A percentile compares a stretch with the other conserved stretches of the same genome.
Conservation (phyloP, 192 early-diverging fungal genomes). For the Chytriomyces confervae region DNA sequence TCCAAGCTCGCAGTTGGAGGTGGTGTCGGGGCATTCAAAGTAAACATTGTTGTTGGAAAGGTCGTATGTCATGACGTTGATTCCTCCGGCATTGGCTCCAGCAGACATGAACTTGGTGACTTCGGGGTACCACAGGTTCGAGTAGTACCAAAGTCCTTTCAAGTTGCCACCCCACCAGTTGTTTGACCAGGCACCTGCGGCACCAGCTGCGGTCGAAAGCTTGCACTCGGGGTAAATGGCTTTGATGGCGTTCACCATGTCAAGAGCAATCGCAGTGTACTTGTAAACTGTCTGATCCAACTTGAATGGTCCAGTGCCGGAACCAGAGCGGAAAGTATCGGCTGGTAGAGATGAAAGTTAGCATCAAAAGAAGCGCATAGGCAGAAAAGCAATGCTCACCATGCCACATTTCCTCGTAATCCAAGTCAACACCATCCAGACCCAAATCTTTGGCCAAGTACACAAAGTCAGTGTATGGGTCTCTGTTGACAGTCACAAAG, state of each 20-base stretch:
- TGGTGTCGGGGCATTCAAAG: constrained; percentile 10
- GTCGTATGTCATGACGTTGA: constrained; percentile 28
- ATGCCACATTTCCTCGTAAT: constrained; percentile 31
- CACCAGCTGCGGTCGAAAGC: constrained; percentile 19
- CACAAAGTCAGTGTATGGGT: constrained; percentile 14
- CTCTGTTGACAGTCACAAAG: background rate
- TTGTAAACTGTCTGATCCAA: background rate
- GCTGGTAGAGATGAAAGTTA: background rate
- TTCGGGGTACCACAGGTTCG: constrained; percentile 15
- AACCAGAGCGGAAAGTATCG: constrained; percentile 13
- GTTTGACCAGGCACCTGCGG: constrained; percentile 10
- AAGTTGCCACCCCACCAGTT: constrained; percentile 29
- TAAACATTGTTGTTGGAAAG: constrained; percentile 14
- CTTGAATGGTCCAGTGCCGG: constrained; percentile 7
- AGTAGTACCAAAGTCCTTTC: constrained; percentile 4
- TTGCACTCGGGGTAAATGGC: constrained; percentile 46
- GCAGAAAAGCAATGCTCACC: background rate
- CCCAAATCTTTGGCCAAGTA: constrained; percentile 27
- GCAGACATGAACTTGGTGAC: constrained; percentile 9
- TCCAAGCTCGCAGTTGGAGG: background rate
- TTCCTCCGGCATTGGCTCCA: constrained; percentile 19
- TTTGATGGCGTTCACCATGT: constrained; percentile 68
- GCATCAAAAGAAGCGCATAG: background rate
- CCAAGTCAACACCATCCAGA: constrained; percentile 25
- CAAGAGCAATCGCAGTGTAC: constrained; percentile 65